A percentile compares a stretch with the other conserved stretches of the same genome.
These are phyloP conservation scores for Cetradonia linearis DNA, from an alignment of 495 filamentous ascomycete species.

Conservation along the genomic window DNA sequence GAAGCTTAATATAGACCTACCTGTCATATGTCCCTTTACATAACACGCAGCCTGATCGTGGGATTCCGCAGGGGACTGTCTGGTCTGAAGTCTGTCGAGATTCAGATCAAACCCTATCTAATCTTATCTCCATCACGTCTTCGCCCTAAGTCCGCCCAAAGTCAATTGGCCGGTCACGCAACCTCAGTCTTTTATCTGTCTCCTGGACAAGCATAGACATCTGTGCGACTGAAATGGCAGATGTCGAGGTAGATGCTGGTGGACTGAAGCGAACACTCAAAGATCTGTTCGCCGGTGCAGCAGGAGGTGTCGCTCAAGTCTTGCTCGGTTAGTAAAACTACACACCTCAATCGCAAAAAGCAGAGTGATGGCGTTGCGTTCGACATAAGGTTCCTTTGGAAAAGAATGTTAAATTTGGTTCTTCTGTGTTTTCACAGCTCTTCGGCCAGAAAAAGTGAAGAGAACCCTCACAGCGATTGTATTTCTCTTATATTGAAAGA, in stretches of 20 bases:
- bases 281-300: constrained; percentile 84
- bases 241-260: constrained; percentile 25
- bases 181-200: background rate
- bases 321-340: constrained; percentile 63
- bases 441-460: background rate
- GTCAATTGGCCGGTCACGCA: background rate
- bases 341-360: background rate
- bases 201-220: background rate
- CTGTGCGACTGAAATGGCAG: constrained; percentile 10
- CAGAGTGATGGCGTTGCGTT: too few species aligned
- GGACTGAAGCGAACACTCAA: constrained; percentile 58
- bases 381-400: too few species aligned
- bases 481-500: too few species aligned
- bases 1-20: background rate
- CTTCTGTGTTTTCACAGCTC: background rate
- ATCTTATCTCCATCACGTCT: constrained; percentile 5
- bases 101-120: background rate
- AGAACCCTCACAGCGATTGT: too few species aligned
- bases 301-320: constrained; percentile 88
- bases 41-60: too few species aligned
- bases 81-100: background rate
- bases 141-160: background rate
- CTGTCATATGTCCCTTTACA: background rate
- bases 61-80: too few species aligned
- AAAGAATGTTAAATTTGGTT: background rate